phyloP scores from a whole-genome alignment of 345 rosid species.

The Salix udensis region DNA sequence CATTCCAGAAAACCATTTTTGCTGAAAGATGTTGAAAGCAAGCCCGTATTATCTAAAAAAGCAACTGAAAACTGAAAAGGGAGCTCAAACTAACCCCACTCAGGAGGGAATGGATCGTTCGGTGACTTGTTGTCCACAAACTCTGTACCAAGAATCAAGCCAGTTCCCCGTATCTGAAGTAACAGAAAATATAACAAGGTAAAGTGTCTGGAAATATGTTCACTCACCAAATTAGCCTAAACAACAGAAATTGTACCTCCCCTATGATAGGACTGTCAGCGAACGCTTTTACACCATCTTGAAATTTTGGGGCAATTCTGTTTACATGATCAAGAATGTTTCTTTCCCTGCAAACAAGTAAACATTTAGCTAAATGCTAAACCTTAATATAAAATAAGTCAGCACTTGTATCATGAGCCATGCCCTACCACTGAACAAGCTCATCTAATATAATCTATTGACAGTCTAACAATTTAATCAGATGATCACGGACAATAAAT shows the following conservation, averaged over 20 bases:
- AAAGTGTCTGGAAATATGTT: not conserved
- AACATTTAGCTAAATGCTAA: not conserved
- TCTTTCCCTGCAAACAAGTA: conserved; percentile 54
- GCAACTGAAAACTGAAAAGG: not conserved
- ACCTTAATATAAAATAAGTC: not conserved
- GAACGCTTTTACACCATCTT: conserved; percentile 80
- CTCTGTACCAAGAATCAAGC: conserved; percentile 90
- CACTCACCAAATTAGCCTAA: not conserved
- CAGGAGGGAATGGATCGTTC: conserved; percentile 78
- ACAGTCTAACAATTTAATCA: not conserved
- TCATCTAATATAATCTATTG: not conserved
- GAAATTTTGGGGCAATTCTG: conserved; percentile 63
- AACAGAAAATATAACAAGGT: conserved; percentile 10
- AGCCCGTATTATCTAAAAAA: not conserved
- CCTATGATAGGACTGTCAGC: conserved; percentile 81
- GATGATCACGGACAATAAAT: not conserved
- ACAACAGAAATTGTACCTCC: conserved; percentile 47
- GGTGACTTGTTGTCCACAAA: conserved; percentile 86
- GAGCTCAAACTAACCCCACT: conserved; percentile 68
- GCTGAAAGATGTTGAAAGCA: not conserved
- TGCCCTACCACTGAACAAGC: not conserved
- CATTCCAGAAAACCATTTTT: not conserved
- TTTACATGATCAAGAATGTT: conserved; percentile 59
- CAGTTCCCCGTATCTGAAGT: conserved; percentile 83
- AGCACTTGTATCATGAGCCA: not conserved